phyloP scores from a whole-genome alignment of 2,329 filamentous ascomycete species.

The Talaromyces sp. region DNA sequence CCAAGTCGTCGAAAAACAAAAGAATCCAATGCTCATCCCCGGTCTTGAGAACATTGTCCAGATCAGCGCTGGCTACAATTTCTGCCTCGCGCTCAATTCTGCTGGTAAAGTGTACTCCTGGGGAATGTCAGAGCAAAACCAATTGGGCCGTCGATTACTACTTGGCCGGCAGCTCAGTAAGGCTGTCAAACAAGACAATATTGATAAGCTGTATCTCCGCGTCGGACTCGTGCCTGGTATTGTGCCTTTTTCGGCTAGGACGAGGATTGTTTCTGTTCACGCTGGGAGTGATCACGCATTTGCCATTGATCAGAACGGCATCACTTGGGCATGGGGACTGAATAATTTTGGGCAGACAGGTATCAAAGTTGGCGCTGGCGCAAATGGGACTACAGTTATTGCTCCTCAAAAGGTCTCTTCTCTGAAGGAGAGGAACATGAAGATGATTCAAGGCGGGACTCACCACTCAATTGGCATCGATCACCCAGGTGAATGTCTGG shows the following conservation, averaged over 20 bases:
- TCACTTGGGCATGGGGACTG: conserved; percentile 67
- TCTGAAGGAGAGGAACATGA: conserved; percentile 47
- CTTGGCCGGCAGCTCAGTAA: conserved; percentile 55
- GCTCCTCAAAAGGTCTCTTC: conserved; percentile 59
- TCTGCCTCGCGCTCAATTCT: conserved; percentile 65
- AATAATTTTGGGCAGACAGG: conserved; percentile 79
- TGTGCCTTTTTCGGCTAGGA: conserved; percentile 52
- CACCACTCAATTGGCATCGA: conserved; percentile 68
- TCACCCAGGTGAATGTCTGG: conserved; percentile 55
- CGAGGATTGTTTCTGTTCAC: conserved; percentile 45
- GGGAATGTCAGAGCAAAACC: conserved; percentile 70
- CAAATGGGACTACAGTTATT: conserved; percentile 58
- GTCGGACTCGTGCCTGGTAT: conserved; percentile 39
- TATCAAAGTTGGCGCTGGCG: conserved; percentile 56
- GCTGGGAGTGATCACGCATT: conserved; percentile 44
- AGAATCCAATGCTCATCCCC: conserved; percentile 44
- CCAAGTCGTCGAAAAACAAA: conserved; percentile 32
- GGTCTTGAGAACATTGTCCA: conserved; percentile 63
- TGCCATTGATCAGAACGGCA: conserved; percentile 42
- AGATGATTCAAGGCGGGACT: conserved; percentile 59
- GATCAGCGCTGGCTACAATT: conserved; percentile 66
- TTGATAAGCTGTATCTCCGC: neutral
- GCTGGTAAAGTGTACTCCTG: conserved; percentile 66
- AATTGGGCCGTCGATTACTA: conserved; percentile 59
- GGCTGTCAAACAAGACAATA: conserved; percentile 36